These are phyloP conservation scores for Helminthosporium solani DNA, from an alignment of 2,329 filamentous ascomycete species.

Conservation along the genomic window DNA sequence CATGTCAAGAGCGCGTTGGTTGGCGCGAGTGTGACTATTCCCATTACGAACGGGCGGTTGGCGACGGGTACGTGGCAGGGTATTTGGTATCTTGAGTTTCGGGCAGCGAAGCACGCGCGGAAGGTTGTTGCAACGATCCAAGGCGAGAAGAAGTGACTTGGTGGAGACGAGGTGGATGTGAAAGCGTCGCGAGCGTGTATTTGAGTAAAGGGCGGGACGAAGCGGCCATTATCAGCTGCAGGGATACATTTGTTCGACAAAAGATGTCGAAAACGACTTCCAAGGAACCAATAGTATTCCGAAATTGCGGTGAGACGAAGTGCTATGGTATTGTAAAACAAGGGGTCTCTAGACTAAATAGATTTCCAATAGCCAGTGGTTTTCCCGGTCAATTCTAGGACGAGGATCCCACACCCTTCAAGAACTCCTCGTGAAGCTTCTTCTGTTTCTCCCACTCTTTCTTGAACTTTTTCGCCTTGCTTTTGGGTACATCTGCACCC, in stretches of 20 bases:
- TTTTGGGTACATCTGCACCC: conserved; percentile 80
- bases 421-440: conserved; percentile 66
- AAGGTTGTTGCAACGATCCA: conserved; percentile 92
- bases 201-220: too few relatives aligned
- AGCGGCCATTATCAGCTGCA: too few relatives aligned
- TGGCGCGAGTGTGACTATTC: conserved; percentile 85
- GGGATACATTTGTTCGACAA: too few relatives aligned
- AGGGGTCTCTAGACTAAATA: too few relatives aligned
- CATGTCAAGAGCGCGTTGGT: conserved; percentile 91
- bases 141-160: conserved; percentile 64
- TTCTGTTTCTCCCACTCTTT: conserved; percentile 93
- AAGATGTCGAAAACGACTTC: too few relatives aligned
- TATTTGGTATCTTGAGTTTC: conserved; percentile 94
- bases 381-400: too few relatives aligned
- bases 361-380: too few relatives aligned
- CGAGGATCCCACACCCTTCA: conserved; percentile 17
- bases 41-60: conserved; percentile 82
- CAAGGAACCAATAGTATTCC: too few relatives aligned
- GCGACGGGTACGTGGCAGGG: conserved; percentile 77
- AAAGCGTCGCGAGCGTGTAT: too few relatives aligned
- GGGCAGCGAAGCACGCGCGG: conserved; percentile 71
- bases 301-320: too few relatives aligned
- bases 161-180: too few relatives aligned
- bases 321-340: too few relatives aligned
- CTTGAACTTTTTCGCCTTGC: conserved; percentile 73